Percentiles rank a stretch among this genome's conserved stretches.
Conservation (phyloP, 2,329 filamentous ascomycete genomes). For the Lecanicillium sp. region DNA sequence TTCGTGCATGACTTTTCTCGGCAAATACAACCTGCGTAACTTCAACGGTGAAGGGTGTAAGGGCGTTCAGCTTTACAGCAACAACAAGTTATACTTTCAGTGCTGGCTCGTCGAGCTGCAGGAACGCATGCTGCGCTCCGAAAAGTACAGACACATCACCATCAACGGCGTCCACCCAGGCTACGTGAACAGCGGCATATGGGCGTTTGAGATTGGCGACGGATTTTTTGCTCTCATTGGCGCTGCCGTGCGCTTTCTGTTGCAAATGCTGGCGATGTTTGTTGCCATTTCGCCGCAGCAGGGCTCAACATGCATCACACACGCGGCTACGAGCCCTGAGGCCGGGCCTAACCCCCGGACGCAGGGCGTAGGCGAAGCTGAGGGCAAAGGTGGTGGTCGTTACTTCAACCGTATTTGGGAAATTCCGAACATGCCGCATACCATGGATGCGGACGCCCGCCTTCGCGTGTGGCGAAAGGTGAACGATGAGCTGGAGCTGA, state of each 20-base stretch:
- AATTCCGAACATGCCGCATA: constrained; percentile 11
- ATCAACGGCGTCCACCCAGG: constrained; percentile 28
- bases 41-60: constrained; percentile 19
- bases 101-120: constrained; percentile 27
- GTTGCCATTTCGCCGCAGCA: constrained; percentile 12
- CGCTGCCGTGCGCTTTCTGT: neutral
- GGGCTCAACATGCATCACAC: constrained; percentile 13
- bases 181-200: constrained; percentile 26
- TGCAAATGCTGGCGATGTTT: constrained; percentile 6
- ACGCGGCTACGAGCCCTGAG: constrained; percentile 11
- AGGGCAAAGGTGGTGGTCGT: constrained; percentile 11
- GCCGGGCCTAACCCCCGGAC: constrained; percentile 7
- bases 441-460: constrained; percentile 7
- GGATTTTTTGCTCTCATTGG: constrained; percentile 9
- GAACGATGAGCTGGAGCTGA: constrained; percentile 13
- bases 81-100: constrained; percentile 30
- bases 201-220: constrained; percentile 17
- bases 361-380: constrained; percentile 10
- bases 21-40: constrained; percentile 21
- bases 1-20: constrained; percentile 24
- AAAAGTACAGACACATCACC: constrained; percentile 22
- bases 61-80: constrained; percentile 20
- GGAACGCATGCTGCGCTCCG: constrained; percentile 17
- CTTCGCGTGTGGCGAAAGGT: constrained; percentile 14
- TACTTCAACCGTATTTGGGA: constrained; percentile 16